A percentile compares a stretch with the other conserved stretches of the same genome.
Evolutionary conservation across 768 basidiomycete species (phyloP).

Genomic region (Boletus subcaerulescens): DNA sequence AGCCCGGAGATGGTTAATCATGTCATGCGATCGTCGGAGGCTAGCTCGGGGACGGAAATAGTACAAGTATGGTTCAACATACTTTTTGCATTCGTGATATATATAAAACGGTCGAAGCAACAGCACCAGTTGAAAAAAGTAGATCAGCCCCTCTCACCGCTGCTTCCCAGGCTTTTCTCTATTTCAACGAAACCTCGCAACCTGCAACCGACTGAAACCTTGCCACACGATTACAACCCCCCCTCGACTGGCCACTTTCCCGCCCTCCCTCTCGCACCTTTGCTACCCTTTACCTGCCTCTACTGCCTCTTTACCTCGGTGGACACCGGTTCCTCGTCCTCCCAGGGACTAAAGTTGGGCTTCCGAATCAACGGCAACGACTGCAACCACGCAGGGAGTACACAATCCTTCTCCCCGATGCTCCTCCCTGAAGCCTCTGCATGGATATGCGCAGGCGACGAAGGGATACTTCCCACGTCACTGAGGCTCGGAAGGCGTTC

Average conservation of each 20-base stretch:
- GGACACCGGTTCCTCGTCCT: slow-evolving; percentile 55
- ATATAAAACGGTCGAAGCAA: slow-evolving; percentile 30
- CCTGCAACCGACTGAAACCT: slow-evolving; percentile 14
- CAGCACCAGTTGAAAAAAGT: slow-evolving; percentile 16
- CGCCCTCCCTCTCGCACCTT: not conserved
- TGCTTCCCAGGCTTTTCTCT: slow-evolving; percentile 11
- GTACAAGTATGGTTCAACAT: slow-evolving; percentile 23
- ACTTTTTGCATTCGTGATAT: slow-evolving; percentile 28
- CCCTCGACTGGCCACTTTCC: not conserved
- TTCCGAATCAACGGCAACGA: slow-evolving; percentile 64
- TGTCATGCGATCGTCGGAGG: not conserved
- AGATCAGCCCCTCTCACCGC: slow-evolving; percentile 18
- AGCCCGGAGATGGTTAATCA: not conserved
- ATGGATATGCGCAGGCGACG: slow-evolving; percentile 60
- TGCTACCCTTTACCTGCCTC: not conserved
- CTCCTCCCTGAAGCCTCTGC: slow-evolving; percentile 26
- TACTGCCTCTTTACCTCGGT: slow-evolving; percentile 24
- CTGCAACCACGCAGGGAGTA: slow-evolving; percentile 66
- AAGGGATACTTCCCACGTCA: slow-evolving; percentile 69
- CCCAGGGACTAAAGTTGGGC: slow-evolving; percentile 80
- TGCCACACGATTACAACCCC: slow-evolving; percentile 8
- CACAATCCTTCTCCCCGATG: slow-evolving; percentile 28
- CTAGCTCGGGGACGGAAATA: not conserved
- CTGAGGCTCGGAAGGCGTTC: slow-evolving; percentile 77
- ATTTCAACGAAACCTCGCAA: slow-evolving; percentile 13